These are phyloP conservation scores for Xylariaceae sp. DNA, from an alignment of 2,329 filamentous ascomycete genomes.

Conservation along the genomic window DNA sequence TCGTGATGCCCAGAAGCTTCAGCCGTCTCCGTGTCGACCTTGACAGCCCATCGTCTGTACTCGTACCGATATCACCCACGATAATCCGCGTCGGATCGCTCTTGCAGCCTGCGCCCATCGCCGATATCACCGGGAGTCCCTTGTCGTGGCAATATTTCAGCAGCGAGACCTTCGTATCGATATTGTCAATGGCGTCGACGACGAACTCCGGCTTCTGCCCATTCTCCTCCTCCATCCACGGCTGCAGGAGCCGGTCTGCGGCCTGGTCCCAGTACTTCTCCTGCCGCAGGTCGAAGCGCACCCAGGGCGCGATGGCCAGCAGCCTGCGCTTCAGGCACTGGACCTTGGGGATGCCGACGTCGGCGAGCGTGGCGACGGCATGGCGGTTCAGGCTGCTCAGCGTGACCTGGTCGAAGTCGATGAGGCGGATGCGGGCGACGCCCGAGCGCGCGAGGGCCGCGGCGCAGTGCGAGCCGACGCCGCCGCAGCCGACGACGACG, in stretches of 20 bases:
- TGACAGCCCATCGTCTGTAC: constrained; percentile 84
- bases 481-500: constrained; percentile 87
- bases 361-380: constrained; percentile 86
- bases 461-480: constrained; percentile 88
- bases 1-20: constrained; percentile 71
- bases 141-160: constrained; percentile 82
- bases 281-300: constrained; percentile 78
- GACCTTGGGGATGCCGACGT: constrained; percentile 92
- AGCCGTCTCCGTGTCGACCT: constrained; percentile 76
- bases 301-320: constrained; percentile 87
- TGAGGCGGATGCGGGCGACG: constrained; percentile 78
- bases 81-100: constrained; percentile 78
- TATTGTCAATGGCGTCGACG: constrained; percentile 98
- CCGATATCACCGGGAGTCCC: constrained; percentile 77
- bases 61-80: constrained; percentile 85
- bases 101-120: constrained; percentile 96
- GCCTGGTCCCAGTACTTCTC: constrained; percentile 72
- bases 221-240: constrained; percentile 48
- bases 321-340: constrained; percentile 74
- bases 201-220: constrained; percentile 74
- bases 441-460: constrained; percentile 85
- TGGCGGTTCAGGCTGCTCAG: constrained; percentile 94
- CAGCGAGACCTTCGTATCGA: constrained; percentile 90
- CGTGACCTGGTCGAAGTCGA: constrained; percentile 98
- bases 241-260: constrained; percentile 62